Conservation (phyloP, 768 basidiomycete species). For the Dacryopinax primogenitus region DNA sequence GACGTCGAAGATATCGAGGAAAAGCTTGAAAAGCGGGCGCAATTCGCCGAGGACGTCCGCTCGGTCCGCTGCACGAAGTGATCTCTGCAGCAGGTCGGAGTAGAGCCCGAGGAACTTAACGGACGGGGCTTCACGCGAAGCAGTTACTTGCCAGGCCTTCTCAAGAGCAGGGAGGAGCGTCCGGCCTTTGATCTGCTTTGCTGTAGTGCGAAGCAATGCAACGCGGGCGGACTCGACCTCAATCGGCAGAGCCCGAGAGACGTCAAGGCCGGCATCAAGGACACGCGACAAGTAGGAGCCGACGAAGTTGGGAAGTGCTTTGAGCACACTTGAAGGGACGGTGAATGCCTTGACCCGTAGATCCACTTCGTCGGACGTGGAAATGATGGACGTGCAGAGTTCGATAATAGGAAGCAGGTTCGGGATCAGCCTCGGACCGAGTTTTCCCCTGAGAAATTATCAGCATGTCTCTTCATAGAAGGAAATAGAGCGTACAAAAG, state of each 20-base stretch:
- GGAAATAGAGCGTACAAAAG: conserved; percentile 41
- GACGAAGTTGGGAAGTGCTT: conserved; percentile 64
- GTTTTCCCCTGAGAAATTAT: conserved; percentile 39
- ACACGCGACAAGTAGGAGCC: conserved; percentile 21
- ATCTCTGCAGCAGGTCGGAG: conserved; percentile 55
- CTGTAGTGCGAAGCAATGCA: conserved; percentile 14
- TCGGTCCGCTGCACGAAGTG: conserved; percentile 51
- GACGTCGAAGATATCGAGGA: conserved; percentile 64
- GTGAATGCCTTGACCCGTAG: conserved; percentile 25
- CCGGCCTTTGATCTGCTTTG: conserved; percentile 10
- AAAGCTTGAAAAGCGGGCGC: conserved; percentile 58
- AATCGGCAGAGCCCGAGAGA: conserved; percentile 14
- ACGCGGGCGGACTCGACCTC: conserved; percentile 15
- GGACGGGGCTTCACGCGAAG: neutral
- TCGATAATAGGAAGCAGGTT: conserved; percentile 60
- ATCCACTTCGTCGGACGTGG: conserved; percentile 15
- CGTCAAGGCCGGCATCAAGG: conserved; percentile 17
- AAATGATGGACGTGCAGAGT: conserved; percentile 34
- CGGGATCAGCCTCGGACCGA: conserved; percentile 83
- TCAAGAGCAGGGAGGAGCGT: conserved; percentile 12
- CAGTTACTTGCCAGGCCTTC: neutral
- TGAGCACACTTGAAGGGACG: conserved; percentile 56
- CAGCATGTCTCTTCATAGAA: neutral
- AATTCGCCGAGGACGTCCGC: conserved; percentile 52
- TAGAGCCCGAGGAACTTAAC: conserved; percentile 34